Base-by-base conservation (phyloP, 352 stramenopile species). In the Pythium aquatile region DNA sequence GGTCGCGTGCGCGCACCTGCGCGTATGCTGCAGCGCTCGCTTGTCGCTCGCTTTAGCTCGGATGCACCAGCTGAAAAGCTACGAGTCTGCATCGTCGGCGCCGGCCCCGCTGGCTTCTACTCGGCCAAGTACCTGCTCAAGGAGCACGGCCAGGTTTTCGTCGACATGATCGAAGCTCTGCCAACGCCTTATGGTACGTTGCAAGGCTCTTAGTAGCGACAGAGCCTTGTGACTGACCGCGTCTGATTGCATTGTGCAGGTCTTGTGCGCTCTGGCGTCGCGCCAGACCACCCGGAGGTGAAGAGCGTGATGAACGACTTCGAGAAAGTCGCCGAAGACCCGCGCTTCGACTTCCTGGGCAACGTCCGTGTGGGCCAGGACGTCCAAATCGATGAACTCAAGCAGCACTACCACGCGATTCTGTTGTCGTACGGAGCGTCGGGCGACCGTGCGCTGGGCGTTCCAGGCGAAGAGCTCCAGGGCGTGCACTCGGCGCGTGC, bases 261-360 rank as follows among this genome's bases (percentile, higher is more conserved):
- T 5, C 86, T 99, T 52, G 97, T 99, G 33, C 87, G 97, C 55
- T 98, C 84, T 13, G 98, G 97, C 28, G 97, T 99, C 2, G 97
- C 97, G 20, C 98, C 97, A 1, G 97, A 99, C 80, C 97, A 99
- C 79, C 97, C 94, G 0, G 97, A 99, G 80, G 97, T 99, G 17
- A 99, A 99, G 82, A 98, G 90, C 65, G 97, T 99, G 11, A 93
- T 97, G 74, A 90, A 98, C 66, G 96, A 99, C 74, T 99, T 99
- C 74, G 79, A 96, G 5, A 83, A 96, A 65, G 88, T 98, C 8
- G 79, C 86, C n/a, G 60, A 70, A 1, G 83, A 95, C 42, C 67
- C 73, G 39, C 87, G 88, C 47, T 97, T 98, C 48, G 67, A 72
- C 24, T 98, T 98, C 62, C 79, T 98, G 33, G 92, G 91, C 51